Evolutionary conservation across 2,329 filamentous ascomycete genomes (phyloP).

Genomic region (Phialophora tarda): DNA sequence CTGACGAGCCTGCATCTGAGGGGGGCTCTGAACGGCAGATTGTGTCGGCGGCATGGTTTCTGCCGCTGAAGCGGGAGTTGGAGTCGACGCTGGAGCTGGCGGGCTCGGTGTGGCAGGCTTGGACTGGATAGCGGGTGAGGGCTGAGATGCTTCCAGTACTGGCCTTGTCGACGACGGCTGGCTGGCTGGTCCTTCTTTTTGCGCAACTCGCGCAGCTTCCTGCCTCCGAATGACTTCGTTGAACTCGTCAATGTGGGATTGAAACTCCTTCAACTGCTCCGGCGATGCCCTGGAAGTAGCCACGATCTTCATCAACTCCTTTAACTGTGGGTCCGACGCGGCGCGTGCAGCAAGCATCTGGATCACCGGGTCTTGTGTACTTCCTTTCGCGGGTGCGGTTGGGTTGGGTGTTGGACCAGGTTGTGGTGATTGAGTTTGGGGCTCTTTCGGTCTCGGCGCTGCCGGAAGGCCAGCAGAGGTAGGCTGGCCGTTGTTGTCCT

Average conservation of each 20-base stretch:
- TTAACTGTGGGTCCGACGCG: constrained; percentile 55
- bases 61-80: constrained; percentile 19
- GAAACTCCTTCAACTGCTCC: constrained; percentile 57
- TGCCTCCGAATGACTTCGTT: constrained; percentile 56
- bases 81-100: constrained; percentile 19
- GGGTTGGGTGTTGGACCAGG: constrained; percentile 27
- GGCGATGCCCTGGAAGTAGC: constrained; percentile 56
- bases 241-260: constrained; percentile 58
- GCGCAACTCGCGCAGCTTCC: constrained; percentile 38
- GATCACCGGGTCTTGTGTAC: constrained; percentile 57
- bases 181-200: constrained; percentile 27
- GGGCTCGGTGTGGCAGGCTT: constrained; percentile 21
- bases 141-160: not conserved
- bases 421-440: constrained; percentile 9
- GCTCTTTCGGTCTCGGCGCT: constrained; percentile 36
- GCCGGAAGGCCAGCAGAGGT: constrained; percentile 3
- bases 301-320: constrained; percentile 58
- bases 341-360: constrained; percentile 59
- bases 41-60: constrained; percentile 11
- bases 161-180: constrained; percentile 11
- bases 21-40: not conserved
- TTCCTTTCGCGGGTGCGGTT: constrained; percentile 48
- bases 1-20: constrained; percentile 21
- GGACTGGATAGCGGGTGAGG: constrained; percentile 6
- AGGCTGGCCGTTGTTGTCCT: not conserved